A percentile compares a stretch with the other conserved stretches of the same genome.
Evolutionary conservation across 768 basidiomycete species (phyloP).

Genomic region (Boletales sp.): DNA sequence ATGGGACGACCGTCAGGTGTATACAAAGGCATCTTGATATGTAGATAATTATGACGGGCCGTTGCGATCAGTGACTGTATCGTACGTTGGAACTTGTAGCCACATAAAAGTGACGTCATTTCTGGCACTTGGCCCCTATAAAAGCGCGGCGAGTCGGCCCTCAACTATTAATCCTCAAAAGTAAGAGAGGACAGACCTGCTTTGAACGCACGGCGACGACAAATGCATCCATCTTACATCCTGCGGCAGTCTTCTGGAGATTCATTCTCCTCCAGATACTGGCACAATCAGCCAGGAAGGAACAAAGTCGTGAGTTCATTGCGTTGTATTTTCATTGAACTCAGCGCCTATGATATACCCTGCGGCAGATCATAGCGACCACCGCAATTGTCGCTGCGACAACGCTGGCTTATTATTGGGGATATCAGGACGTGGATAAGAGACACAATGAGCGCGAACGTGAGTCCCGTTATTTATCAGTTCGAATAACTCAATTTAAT

Average conservation of each 20-base stretch:
- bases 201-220: background rate
- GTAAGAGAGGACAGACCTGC: background rate
- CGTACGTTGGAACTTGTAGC: background rate
- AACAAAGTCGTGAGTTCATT: conserved; percentile 28
- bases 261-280: conserved; percentile 28
- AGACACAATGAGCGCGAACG: conserved; percentile 29
- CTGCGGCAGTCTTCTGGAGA: conserved; percentile 23
- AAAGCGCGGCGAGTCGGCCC: conserved; percentile 10
- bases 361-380: conserved; percentile 27
- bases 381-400: conserved; percentile 26
- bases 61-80: background rate
- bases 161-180: conserved; percentile 8
- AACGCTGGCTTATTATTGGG: conserved; percentile 35
- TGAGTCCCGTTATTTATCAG: background rate
- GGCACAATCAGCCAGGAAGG: conserved; percentile 31
- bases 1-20: too few species aligned
- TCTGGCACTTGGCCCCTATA: conserved; percentile 27
- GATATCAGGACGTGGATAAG: conserved; percentile 32
- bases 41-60: too few species aligned
- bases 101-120: conserved; percentile 17
- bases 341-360: too few species aligned
- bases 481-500: too few species aligned
- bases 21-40: too few species aligned
- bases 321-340: background rate
- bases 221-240: conserved; percentile 25